Evolutionary conservation across 139 green algal species (phyloP).

Genomic region (Micromonas commoda): DNA sequence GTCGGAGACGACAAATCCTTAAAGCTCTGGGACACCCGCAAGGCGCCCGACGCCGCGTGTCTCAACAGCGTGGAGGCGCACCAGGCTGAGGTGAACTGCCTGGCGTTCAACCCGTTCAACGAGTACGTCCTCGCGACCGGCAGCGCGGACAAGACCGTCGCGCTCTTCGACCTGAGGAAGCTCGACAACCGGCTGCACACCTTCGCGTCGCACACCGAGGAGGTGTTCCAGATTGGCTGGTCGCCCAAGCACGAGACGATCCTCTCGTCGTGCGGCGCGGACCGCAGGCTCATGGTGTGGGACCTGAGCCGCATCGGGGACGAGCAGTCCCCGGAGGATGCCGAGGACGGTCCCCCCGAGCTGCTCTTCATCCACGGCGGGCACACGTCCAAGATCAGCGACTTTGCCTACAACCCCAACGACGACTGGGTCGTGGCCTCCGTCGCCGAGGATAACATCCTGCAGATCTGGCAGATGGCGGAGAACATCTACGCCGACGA

Average conservation of each 20-base stretch:
- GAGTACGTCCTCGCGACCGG: constrained; percentile 92
- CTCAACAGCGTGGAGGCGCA: constrained; percentile 67
- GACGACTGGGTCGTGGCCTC: constrained; percentile 88
- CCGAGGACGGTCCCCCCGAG: constrained; percentile 89
- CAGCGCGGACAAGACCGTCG: constrained; percentile 87
- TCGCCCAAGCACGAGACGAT: constrained; percentile 92
- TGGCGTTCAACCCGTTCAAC: constrained; percentile 97
- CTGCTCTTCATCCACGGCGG: constrained; percentile 56
- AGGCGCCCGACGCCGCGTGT: constrained; percentile 32
- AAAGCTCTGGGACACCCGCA: constrained; percentile 90
- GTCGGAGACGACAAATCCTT: constrained; percentile 94
- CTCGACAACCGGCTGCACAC: constrained; percentile 78
- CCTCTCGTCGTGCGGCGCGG: constrained; percentile 84
- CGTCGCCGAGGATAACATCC: constrained; percentile 98
- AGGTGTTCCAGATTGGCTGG: constrained; percentile 97
- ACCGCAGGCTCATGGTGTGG: constrained; percentile 95
- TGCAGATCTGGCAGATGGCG: constrained; percentile 95
- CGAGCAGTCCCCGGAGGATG: constrained; percentile 88
- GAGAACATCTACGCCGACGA: constrained; percentile 81
- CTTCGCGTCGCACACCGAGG: constrained; percentile 86
- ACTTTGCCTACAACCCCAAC: constrained; percentile 91
- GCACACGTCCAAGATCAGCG: constrained; percentile 61
- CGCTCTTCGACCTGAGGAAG: constrained; percentile 89
- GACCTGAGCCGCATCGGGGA: constrained; percentile 92
- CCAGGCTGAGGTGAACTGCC: constrained; percentile 90